Percentiles rank a stretch among this genome's conserved stretches.
Evolutionary conservation across 1,284 basidiomycete species (phyloP).

Genomic region (Mycocalia duriaeana): DNA sequence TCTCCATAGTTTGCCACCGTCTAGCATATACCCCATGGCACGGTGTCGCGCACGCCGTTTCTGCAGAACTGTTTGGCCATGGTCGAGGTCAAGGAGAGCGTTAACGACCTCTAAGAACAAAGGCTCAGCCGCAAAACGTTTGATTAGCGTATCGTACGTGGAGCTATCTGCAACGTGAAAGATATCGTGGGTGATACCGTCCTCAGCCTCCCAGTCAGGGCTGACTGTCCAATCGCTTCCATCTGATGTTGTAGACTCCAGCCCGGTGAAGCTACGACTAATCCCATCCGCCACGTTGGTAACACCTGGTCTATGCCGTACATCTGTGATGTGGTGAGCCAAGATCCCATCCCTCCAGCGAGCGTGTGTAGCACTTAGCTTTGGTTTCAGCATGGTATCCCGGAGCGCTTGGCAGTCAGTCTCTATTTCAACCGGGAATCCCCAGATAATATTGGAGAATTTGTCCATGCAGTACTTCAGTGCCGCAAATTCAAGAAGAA

Average conservation of each 20-base stretch:
- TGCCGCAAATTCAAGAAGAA: constrained; percentile 27
- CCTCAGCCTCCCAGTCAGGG: constrained; percentile 23
- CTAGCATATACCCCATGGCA: constrained; percentile 23
- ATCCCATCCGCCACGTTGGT: constrained; percentile 22
- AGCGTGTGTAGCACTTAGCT: constrained; percentile 19
- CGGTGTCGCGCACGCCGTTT: constrained; percentile 20
- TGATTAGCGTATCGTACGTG: constrained; percentile 7
- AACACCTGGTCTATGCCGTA: constrained; percentile 19
- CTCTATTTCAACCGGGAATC: constrained; percentile 16
- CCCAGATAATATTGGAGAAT: constrained; percentile 15
- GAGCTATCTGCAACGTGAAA: constrained; percentile 7
- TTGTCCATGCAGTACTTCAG: constrained; percentile 22
- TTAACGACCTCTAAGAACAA: constrained; percentile 23
- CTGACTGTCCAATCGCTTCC: constrained; percentile 28
- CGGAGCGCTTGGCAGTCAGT: constrained; percentile 17
- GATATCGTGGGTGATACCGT: constrained; percentile 24
- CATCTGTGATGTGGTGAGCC: constrained; percentile 19
- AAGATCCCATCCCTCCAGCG: constrained; percentile 24
- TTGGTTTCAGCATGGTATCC: constrained; percentile 14
- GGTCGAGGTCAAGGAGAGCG: constrained; percentile 18
- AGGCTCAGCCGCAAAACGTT: constrained; percentile 21
- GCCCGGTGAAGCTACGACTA: constrained; percentile 15
- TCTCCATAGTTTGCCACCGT: constrained; percentile 28
- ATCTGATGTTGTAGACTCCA: constrained; percentile 15
- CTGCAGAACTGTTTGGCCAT: constrained; percentile 5